Percentiles rank a stretch among this genome's conserved stretches.
Conservation (phyloP, 139 green algal species). For the Volvox reticuliferus region DNA sequence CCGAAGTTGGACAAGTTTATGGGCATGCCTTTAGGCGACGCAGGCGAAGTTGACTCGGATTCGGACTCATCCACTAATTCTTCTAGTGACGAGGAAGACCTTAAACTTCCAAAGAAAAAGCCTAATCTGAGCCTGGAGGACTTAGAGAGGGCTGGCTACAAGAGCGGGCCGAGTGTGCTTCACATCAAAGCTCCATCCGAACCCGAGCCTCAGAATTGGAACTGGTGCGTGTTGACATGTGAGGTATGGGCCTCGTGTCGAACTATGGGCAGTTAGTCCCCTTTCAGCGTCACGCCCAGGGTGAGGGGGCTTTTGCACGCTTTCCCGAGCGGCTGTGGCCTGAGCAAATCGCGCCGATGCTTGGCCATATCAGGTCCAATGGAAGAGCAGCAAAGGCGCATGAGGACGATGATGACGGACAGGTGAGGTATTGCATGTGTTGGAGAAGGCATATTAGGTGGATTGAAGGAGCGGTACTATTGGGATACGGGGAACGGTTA, state of each 20-base stretch:
- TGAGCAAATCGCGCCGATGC: background rate
- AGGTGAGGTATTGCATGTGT: background rate
- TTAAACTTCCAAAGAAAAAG: slow-evolving; percentile 3
- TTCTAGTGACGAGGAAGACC: background rate
- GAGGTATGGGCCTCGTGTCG: background rate
- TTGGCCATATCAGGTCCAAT: background rate
- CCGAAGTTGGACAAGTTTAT: slow-evolving; percentile 34
- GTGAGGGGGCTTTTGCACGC: too few species aligned
- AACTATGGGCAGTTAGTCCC: background rate
- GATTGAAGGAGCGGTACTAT: too few species aligned
- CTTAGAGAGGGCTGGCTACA: slow-evolving; percentile 53
- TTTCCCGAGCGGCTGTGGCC: too few species aligned
- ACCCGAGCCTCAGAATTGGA: slow-evolving; percentile 27
- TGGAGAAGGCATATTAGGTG: background rate
- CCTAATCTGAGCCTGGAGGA: slow-evolving; percentile 48
- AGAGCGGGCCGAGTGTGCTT: slow-evolving; percentile 46
- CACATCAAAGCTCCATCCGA: slow-evolving; percentile 54
- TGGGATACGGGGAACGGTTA: too few species aligned
- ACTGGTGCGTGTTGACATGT: slow-evolving; percentile 34
- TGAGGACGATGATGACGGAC: slow-evolving; percentile 38
- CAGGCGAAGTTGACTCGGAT: slow-evolving; percentile 25
- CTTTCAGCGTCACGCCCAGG: too few species aligned
- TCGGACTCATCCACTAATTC: background rate
- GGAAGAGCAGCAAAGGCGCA: slow-evolving; percentile 14
- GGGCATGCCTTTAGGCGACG: slow-evolving; percentile 35